Evolutionary conservation across 2,329 filamentous ascomycete species (phyloP), one percentile per base, ranked within the genome.

Genomic region (Emmonsiellopsis sp.): DNA sequence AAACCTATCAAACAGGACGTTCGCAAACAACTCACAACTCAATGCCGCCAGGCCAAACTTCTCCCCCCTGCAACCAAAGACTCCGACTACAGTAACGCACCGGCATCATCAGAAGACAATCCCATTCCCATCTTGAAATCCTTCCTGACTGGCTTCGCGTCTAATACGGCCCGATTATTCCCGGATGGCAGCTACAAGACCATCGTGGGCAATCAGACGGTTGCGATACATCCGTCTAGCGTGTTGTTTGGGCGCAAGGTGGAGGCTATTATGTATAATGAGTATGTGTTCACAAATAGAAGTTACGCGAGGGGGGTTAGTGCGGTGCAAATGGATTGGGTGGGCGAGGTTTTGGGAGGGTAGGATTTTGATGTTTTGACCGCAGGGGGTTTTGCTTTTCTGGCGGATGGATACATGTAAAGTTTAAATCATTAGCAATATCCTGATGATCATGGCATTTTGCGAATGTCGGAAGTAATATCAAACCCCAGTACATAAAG

Each of bases 271-370:
- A 72, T 85, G 64, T 85, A 83, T 61, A 82, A 79, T 55, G 82
- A 85, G 64, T 84, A 82, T 65, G 80, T 85, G 2, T 85, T 81
- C 62, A 85, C 82, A 16, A 83, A 78, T 43, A 79, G 79, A 59
- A 79, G 79, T 52, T 85, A 83, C 70, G 82, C 80, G 11, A 72
- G 80, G 48, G 77, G 79, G 3, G 82, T 84, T 7, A 83, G 80
- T 65, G 79, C 78, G 0, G 78, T 85, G 51, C 78, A 83, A 68
- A 70, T 83, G 71, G 74, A 78, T 57, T 85, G 82, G 82, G 71
- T 85, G 26, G 77, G 74, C 20, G 78, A 82, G 55, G 73, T 77
- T 30, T 57, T 72, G 54, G 65, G 63, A 48, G 65, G 64, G 20
- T 26, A 5, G 20, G 20, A 26, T 26, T 26, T 26, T n/a, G n/a